These are phyloP conservation scores for Wickerhamiella brachini DNA, from an alignment of 805 yeast genomes.

Conservation along the genomic window DNA sequence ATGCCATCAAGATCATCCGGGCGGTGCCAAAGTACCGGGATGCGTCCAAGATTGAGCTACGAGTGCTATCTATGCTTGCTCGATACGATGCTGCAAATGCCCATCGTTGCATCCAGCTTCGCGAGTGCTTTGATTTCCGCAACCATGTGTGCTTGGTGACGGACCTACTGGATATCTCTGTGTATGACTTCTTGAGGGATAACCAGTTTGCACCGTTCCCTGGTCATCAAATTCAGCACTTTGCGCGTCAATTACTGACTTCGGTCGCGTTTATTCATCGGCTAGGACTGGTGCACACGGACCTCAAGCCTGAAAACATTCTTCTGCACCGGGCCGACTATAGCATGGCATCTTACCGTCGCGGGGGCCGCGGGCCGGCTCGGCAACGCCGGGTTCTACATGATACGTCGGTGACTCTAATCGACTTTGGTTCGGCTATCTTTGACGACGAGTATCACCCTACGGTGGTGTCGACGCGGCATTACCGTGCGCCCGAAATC, in stretches of 20 bases:
- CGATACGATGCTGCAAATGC: conserved; percentile 52
- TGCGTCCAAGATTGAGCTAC: conserved; percentile 83
- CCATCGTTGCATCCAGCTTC: conserved; percentile 70
- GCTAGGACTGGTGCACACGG: conserved; percentile 84
- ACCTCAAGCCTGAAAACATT: conserved; percentile 91
- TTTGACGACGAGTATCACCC: conserved; percentile 91
- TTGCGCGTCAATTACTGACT: conserved; percentile 70
- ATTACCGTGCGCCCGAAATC: conserved; percentile 94
- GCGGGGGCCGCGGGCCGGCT: conserved; percentile 8
- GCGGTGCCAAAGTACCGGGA: conserved; percentile 90
- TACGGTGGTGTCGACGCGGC: conserved; percentile 83
- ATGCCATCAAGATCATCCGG: conserved; percentile 85
- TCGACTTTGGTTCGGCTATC: conserved; percentile 95
- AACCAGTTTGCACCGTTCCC: conserved; percentile 86
- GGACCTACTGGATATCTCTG: conserved; percentile 67
- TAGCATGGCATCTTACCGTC: conserved; percentile 6
- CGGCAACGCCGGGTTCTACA: conserved; percentile 36
- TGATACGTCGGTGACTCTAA: conserved; percentile 73
- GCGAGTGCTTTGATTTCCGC: conserved; percentile 83
- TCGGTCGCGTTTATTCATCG: conserved; percentile 85
- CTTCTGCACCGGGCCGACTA: conserved; percentile 29
- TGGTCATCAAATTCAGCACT: conserved; percentile 80
- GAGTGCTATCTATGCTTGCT: conserved; percentile 64
- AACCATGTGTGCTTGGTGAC: conserved; percentile 93
- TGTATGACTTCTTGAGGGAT: conserved; percentile 78